phyloP scores from a whole-genome alignment of 139 green algal genomes.

The Deuterostichococcus epilithicus region DNA sequence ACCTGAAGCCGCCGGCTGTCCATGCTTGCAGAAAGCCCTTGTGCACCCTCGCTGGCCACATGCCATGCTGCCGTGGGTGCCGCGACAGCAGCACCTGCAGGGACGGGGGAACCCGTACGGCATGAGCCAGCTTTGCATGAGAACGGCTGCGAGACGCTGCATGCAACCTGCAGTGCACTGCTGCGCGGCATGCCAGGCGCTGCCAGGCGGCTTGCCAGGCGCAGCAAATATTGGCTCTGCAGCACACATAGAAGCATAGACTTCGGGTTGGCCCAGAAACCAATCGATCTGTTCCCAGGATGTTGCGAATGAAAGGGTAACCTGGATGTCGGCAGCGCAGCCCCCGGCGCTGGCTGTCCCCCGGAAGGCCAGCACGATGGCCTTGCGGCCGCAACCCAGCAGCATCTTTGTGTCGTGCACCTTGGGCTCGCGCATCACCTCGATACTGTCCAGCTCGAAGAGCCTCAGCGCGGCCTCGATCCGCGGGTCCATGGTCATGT shows the following conservation, averaged over 20 bases:
- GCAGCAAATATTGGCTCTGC: no score
- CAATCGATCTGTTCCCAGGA: no score
- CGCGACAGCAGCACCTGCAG: not conserved
- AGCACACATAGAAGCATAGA: not conserved
- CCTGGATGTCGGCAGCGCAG: not conserved
- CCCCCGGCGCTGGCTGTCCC: not conserved
- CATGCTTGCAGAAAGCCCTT: slow-evolving; percentile 16
- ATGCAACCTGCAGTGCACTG: no score
- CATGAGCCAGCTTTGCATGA: no score
- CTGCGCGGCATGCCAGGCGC: no score
- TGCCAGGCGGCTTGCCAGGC: no score
- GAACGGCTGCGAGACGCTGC: no score
- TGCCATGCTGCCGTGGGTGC: not conserved
- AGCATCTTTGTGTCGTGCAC: slow-evolving; percentile 9
- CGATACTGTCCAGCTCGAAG: not conserved
- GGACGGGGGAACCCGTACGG: not conserved
- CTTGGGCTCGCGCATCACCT: not conserved
- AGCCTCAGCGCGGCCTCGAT: not conserved
- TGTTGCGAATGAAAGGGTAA: not conserved
- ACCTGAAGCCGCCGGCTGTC: slow-evolving; percentile 2
- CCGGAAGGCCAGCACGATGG: slow-evolving; percentile 12
- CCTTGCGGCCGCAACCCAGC: not conserved
- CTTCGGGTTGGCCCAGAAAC: no score
- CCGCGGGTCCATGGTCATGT: not conserved
- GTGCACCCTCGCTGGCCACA: slow-evolving; percentile 4